Evolutionary conservation across 192 early-diverging fungal species (phyloP), one percentile per base, ranked within the genome.

Genomic region (Polychytrium aggregatum): DNA sequence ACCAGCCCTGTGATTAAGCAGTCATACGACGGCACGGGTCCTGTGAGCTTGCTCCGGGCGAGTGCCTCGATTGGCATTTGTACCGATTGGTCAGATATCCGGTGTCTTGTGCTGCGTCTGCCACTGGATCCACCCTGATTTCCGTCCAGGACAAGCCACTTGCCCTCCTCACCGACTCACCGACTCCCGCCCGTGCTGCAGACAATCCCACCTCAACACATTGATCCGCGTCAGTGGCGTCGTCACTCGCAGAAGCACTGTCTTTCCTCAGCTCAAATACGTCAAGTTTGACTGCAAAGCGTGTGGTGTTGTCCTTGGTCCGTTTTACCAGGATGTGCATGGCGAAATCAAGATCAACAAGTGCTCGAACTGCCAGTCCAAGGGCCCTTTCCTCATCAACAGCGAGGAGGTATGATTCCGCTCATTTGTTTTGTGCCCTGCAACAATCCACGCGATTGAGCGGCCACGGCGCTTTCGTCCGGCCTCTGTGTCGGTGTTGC

Each of bases 241-340:
- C 0, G 90, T 98, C 8, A 94, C 88, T 4, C 69, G 88, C 20
- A 82, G 95, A 46, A 90, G 91, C 1, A 86, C 86, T 25, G 92
- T 98, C 14, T 98, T 93, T 57, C 92, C 95, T 28, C 95, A 98
- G 64, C 75, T 98, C 40, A 96, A 92, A 65, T 90, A 87, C 57
- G 87, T 96, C 35, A 93, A 92, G 64, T 96, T 87, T 60, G 84
- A 92, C 65, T 98, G 95, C 57, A 76, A 71, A 30, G 94, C 94
- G 70, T 98, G 95, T 65, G 86, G 83, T 28, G 78, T 81, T 1
- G 62, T 93, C 20, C 68, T 98, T 43, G 92, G 92, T 27, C 92
- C 92, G 17, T 96, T 88, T 60, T 85, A 86, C 55, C 95, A 98
- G 68, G 95, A 96, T 50, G 75, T 86, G 14, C 77, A 82, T 38